Base-by-base conservation (phyloP, 2,329 filamentous ascomycete genomes). In the Gnomoniopsis smithogilvyi region DNA sequence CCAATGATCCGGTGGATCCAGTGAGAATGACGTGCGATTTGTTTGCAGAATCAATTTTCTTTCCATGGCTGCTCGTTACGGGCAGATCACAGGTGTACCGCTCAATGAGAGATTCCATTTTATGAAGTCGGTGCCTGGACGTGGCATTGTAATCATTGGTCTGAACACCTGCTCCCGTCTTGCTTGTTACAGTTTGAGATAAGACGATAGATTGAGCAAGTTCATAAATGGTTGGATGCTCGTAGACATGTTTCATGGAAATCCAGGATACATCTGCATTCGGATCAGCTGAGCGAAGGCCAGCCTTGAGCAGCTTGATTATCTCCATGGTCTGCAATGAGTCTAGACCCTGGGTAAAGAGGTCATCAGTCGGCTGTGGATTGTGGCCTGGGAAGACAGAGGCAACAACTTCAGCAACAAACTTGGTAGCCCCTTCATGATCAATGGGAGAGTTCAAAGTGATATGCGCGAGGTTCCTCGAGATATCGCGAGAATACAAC, bases 1-100 rank as follows among this genome's bases (percentile, higher is more conserved):
- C 72, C 1, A 74, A 64, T 0, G 70, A 68, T 14, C 72, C 72
- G 2, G 72, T 74, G 0, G 67, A 68, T 2, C 72, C 72, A 3
- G 72, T 74, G 15, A 74, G 51, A 17, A 71, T 62, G 8, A 74
- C 58, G 3, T 67, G 52, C 2, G 26, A 4, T 53, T 52, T 34
- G 61, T 51, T 26, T 56, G 61, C 1, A 62, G 51, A n/a, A 50
- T 61, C 26, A 60, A 30, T 34, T 22, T 58, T 45, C n/a, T 26
- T 30, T 19, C 41, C 30, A 12, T 14, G 36, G 1, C 19, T 34
- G 11, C 11, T 12, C 12, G 24, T 34, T 17, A 19, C 17, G 38
- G 53, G 52, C 22, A 56, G 47, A 36, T 43, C 43, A 7, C 6
- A 6, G 3, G 17, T 56, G 41, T 60, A 60, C 41, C 38, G 36